Evolutionary conservation across 2,329 filamentous ascomycete genomes (phyloP), one percentile per base, ranked within the genome.

Genomic region (Colletotrichum sp.): DNA sequence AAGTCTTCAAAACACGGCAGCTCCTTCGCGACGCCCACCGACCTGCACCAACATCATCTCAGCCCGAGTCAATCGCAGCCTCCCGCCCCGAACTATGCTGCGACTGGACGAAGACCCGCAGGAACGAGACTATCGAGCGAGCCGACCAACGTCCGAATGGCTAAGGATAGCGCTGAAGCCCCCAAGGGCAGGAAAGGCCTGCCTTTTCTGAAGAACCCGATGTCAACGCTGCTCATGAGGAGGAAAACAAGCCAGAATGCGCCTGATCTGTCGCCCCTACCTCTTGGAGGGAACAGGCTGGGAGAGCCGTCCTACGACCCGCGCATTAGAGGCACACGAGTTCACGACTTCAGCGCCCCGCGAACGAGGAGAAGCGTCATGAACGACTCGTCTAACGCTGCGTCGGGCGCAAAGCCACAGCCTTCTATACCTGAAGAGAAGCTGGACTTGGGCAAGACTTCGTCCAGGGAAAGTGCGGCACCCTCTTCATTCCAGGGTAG

Each of bases 271-370:
- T 80, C 81, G 2, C 84, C 87, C 1, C 79, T 88, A 26, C 85
- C 88, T 0, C 79, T 88, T 32, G 78, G 84, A 61, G 61, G 61
- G 16, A 83, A 84, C 26, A 81, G 82, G 9, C 78, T 82, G 0
- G 86, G 87, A 16, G 88, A 89, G 78, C 86, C 87, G 7, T 82
- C 84, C 24, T 92, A 93, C 78, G 92, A 93, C 79, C 92, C 92
- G 21, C 88, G 91, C 12, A 94, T 94, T 77, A 88, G 88, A 79
- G 93, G 91, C 65, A 94, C 90, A 9, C 87, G 88, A 63, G 88
- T 93, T 66, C 93, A 94, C 80, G 92, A 92, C 81, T 94, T 93
- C 79, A 93, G 91, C 79, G 91, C 90, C 0, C 92, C 92, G 2
- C 86, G 91, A 66, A 87, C 87, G 28, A 88, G 85, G 76, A 87